A percentile compares a stretch with the other conserved stretches of the same genome.
phyloP scores from a whole-genome alignment of 1,284 basidiomycete genomes.

The Amylostereum areolatum region DNA sequence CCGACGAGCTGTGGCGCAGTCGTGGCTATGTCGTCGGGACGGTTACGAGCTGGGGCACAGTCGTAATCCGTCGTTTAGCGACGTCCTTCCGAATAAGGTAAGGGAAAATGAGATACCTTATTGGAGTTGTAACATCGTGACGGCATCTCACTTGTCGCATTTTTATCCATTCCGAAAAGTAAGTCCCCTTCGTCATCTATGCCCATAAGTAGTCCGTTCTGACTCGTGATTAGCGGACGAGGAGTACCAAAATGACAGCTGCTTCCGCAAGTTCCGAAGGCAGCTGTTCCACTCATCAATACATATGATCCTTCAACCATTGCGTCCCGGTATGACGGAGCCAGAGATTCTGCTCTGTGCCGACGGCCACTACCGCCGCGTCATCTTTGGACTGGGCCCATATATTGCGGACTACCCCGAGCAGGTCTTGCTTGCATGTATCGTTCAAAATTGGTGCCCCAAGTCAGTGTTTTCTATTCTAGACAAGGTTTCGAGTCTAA shows the following conservation, averaged over 20 bases:
- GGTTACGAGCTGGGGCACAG: too few species aligned
- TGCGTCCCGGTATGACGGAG: constrained; percentile 4
- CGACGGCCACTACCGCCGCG: constrained; percentile 6
- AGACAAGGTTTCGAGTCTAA: neutral
- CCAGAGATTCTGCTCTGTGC: constrained; percentile 4
- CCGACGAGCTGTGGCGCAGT: too few species aligned
- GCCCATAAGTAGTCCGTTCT: too few species aligned
- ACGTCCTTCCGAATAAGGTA: too few species aligned
- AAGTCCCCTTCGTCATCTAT: too few species aligned
- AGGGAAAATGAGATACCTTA: too few species aligned
- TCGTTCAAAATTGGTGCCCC: constrained; percentile 1
- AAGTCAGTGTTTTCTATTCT: neutral
- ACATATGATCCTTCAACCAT: neutral
- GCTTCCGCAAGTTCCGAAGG: constrained; percentile 4
- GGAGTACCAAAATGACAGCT: neutral
- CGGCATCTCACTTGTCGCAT: too few species aligned
- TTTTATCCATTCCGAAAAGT: too few species aligned
- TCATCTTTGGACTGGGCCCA: constrained; percentile 5
- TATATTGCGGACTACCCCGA: constrained; percentile 9
- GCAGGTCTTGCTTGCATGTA: constrained; percentile 1
- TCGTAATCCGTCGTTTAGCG: too few species aligned
- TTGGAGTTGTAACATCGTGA: too few species aligned
- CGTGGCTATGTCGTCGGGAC: too few species aligned
- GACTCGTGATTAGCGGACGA: too few species aligned
- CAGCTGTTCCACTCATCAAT: constrained; percentile 8